Evolutionary conservation across 176 grass and related monocot genomes (phyloP).

Genomic region (Aegilops bicornis): DNA sequence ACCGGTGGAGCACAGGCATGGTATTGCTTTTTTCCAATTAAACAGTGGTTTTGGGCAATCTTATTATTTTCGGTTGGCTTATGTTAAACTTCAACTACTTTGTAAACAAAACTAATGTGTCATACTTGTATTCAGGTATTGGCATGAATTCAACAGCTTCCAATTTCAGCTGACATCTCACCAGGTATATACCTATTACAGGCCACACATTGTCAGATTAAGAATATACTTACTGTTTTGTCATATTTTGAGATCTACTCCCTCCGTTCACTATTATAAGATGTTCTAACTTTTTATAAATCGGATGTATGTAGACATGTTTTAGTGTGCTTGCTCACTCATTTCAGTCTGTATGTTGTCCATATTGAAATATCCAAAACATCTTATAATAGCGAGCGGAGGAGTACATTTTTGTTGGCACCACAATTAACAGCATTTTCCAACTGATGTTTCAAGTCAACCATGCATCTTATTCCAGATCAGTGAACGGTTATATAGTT

Average conservation of each 20-base stretch:
- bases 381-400: too few species aligned
- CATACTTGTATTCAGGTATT: slow-evolving; percentile 66
- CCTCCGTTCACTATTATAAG: too few species aligned
- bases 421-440: neutral
- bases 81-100: slow-evolving; percentile 2
- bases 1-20: neutral
- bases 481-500: neutral
- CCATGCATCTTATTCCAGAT: slow-evolving; percentile 28
- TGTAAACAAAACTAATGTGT: slow-evolving; percentile 22
- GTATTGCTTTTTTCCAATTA: slow-evolving; percentile 19
- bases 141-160: slow-evolving; percentile 98
- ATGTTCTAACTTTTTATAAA: too few species aligned
- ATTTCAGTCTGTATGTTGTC: too few species aligned
- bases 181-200: slow-evolving; percentile 68
- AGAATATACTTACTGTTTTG: neutral
- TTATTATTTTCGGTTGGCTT: neutral
- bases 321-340: too few species aligned
- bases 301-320: too few species aligned
- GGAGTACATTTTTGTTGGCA: neutral
- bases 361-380: too few species aligned
- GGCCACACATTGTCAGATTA: slow-evolving; percentile 9
- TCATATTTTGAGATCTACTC: slow-evolving; percentile 3
- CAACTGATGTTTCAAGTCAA: neutral
- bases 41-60: neutral
- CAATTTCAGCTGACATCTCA: slow-evolving; percentile 96